Conservation (phyloP, 306 rosid genomes). For the Medicago arabica region DNA sequence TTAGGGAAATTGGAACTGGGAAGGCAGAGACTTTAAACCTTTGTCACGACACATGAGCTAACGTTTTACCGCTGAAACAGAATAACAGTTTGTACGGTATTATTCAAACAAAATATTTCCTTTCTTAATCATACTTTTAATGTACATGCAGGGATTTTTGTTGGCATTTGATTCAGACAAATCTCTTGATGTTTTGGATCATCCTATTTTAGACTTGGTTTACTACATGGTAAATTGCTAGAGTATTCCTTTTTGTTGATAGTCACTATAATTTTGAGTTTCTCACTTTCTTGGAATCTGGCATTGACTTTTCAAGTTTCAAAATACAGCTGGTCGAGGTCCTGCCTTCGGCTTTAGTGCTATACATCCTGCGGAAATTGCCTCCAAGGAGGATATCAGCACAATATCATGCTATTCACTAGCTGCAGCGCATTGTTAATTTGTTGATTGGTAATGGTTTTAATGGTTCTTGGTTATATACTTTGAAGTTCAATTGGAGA, state of each 20-base stretch:
- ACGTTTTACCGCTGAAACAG: conserved; percentile 11
- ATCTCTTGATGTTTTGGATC: conserved; percentile 79
- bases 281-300: conserved; percentile 32
- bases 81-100: conserved; percentile 21
- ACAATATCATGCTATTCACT: conserved; percentile 82
- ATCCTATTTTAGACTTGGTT: conserved; percentile 58
- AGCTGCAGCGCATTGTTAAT: conserved; percentile 41
- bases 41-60: conserved; percentile 9
- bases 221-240: conserved; percentile 78
- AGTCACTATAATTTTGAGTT: conserved; percentile 1
- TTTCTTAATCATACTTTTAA: conserved; percentile 28
- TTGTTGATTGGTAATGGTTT: conserved; percentile 35
- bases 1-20: conserved; percentile 4
- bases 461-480: conserved; percentile 42
- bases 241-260: conserved; percentile 26
- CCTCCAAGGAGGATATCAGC: conserved; percentile 96
- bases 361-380: conserved; percentile 86
- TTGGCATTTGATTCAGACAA: conserved; percentile 79
- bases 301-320: conserved; percentile 33
- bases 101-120: conserved; percentile 27
- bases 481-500: conserved; percentile 43
- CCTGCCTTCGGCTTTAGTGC: conserved; percentile 92
- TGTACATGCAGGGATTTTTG: conserved; percentile 67
- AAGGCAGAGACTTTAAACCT: conserved; percentile 1
- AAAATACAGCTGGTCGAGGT: conserved; percentile 82